Base-by-base conservation (phyloP, 129 eudicot species). In the Silybum marianum region DNA sequence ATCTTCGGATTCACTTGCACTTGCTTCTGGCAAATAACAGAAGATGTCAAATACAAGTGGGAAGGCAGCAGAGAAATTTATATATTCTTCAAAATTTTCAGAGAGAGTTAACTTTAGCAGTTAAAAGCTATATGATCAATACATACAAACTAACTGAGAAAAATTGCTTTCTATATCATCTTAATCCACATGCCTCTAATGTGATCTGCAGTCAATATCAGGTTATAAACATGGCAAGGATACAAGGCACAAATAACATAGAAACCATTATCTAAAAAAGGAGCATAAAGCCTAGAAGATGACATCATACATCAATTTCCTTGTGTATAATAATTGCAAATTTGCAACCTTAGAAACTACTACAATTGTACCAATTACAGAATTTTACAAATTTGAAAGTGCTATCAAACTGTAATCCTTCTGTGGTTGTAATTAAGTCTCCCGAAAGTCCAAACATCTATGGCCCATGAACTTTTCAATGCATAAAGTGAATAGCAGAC, bases 1-100 rank as follows among this genome's bases (percentile, higher is more conserved):
- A 80, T 92, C 97, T 74, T 95, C 99, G 4, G 99, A 91, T 77
- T 91, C 99, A 86, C 98, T 95, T 54, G 89, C 86, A 79, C 91
- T 92, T 77, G 90, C 90, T 77, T 89, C 97, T 87, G 85, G 74
- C 76, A 75, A 32, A 70, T 66, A 28, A 78, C 74, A 69, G 38
- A 26, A 42, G 8, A 42, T 66, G 69, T 40, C 19, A 75, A 65
- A 81, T 70, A 75, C 22, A 23, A 23, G 65, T 12, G 26, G 69
- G 28, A 28, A 77, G 34, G 75, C 67, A 78, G 67, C 58, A 44
- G 7, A 23, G 62, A 39, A 73, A 73, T 24, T 40, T 48, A 23
- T 6, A 24, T 13, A 46, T 74, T 46, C 2, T 14, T 73, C 11
- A 42, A 9, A 39, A 42, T 21, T 38, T 16, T 44, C 39, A 26